A percentile compares a stretch with the other conserved stretches of the same genome.
phyloP scores from a whole-genome alignment of 148 eudicot genomes.

The Rhododendron griersonianum region DNA sequence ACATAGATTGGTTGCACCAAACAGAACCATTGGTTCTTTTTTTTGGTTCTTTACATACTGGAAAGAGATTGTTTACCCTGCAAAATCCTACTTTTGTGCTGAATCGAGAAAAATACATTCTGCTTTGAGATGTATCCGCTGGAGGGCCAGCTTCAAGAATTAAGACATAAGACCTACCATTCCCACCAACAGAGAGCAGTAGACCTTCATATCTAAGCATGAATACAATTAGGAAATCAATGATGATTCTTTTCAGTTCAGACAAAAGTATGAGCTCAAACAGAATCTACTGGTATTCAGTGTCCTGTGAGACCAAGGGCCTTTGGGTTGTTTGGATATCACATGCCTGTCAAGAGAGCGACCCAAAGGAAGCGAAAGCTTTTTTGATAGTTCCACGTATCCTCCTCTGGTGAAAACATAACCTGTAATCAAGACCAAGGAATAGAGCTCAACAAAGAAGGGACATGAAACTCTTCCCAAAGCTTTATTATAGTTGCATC shows the following conservation, averaged over 20 bases:
- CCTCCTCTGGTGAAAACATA: constrained; percentile 95
- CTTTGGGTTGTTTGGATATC: neutral
- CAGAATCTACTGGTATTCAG: neutral
- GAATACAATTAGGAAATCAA: neutral
- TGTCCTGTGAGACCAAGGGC: neutral
- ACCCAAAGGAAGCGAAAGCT: constrained; percentile 88
- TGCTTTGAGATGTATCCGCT: constrained; percentile 66
- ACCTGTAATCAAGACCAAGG: constrained; percentile 35
- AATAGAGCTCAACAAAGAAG: constrained; percentile 1
- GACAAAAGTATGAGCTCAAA: neutral
- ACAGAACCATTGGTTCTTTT: neutral
- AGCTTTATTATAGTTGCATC: neutral
- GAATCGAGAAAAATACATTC: constrained; percentile 70
- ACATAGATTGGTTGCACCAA: neutral
- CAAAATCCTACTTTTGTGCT: constrained; percentile 95
- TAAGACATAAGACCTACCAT: constrained; percentile 87
- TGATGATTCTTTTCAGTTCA: neutral
- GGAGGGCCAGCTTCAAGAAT: constrained; percentile 82
- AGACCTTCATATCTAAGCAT: constrained; percentile 86
- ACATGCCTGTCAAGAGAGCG: constrained; percentile 82
- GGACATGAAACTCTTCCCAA: neutral
- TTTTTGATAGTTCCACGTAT: constrained; percentile 74
- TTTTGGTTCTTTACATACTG: neutral
- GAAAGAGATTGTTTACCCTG: constrained; percentile 51
- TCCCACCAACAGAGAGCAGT: constrained; percentile 88